phyloP scores from a whole-genome alignment of 169 alveolate species.

The Cyclospora cayetanensis region DNA sequence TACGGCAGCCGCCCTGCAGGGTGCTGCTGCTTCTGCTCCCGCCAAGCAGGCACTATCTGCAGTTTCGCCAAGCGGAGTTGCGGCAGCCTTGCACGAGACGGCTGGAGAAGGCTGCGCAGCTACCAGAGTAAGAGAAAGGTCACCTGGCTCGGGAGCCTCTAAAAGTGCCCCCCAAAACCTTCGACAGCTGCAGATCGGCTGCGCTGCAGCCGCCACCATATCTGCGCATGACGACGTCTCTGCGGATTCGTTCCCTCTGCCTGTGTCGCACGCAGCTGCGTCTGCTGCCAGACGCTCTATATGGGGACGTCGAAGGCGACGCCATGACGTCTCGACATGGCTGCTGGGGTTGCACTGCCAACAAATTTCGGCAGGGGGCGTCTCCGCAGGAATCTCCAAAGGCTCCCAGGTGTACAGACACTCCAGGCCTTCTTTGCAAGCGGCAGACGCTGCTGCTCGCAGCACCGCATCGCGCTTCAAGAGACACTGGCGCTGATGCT shows the following conservation, averaged over 20 bases:
- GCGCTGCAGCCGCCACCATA: neutral
- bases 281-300: neutral
- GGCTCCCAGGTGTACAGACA: conserved; percentile 52
- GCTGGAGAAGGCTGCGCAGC: neutral
- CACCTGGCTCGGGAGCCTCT: neutral
- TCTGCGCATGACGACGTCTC: neutral
- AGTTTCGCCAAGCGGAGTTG: neutral
- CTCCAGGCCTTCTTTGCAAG: neutral
- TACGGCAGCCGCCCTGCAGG: neutral
- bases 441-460: conserved; percentile 30
- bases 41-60: neutral
- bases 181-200: conserved; percentile 22
- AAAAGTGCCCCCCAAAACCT: neutral
- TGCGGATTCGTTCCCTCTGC: neutral
- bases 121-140: neutral
- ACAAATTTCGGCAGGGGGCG: neutral
- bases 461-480: conserved; percentile 1
- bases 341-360: neutral
- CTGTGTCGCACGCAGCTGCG: conserved; percentile 8
- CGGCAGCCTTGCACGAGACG: neutral
- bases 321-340: neutral
- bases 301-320: neutral
- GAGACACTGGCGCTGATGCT: neutral
- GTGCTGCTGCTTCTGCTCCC: neutral
- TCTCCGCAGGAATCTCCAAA: neutral